Percentiles rank a stretch among this genome's conserved stretches.
Evolutionary conservation across 257 asterid genomes (phyloP).

Genomic region (Voacanga thouarsii): DNA sequence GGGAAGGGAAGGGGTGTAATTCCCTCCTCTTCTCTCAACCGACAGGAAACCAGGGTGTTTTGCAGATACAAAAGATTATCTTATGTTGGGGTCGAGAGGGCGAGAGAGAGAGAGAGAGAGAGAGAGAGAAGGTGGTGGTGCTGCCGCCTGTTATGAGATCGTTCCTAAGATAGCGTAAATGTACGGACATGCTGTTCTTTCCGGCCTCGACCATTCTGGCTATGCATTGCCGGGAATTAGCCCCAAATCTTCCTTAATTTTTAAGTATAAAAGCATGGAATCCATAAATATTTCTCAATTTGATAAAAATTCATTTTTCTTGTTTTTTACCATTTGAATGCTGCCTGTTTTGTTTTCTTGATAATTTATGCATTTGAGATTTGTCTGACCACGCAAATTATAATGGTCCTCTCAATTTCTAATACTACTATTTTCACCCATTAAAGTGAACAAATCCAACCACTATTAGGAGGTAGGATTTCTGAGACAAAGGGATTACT

Average conservation of each 20-base stretch:
- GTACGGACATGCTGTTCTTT: slow-evolving; percentile 5
- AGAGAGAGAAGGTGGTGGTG: not conserved
- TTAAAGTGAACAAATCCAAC: not conserved
- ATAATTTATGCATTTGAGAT: no score
- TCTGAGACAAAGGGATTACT: no score
- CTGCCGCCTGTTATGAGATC: not conserved
- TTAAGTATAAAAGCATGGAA: not conserved
- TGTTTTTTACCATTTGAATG: not conserved
- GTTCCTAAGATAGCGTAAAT: slow-evolving; percentile 18
- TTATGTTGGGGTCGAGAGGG: not conserved
- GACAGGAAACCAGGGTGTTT: slow-evolving; percentile 15
- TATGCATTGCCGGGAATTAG: not conserved
- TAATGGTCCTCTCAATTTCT: no score
- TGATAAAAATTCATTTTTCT: not conserved
- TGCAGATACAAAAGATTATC: not conserved
- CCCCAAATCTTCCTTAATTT: no score
- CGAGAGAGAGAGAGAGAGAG: slow-evolving; percentile 2
- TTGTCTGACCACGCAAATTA: no score
- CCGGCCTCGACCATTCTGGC: not conserved
- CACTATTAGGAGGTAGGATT: not conserved
- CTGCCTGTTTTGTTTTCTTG: no score
- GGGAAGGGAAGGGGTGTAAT: slow-evolving; percentile 3
- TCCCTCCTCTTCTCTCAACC: slow-evolving; percentile 38
- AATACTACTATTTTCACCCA: not conserved
- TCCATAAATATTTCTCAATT: not conserved